phyloP scores from a whole-genome alignment of 2,329 filamentous ascomycete species.

The Aspergillus sp. region DNA sequence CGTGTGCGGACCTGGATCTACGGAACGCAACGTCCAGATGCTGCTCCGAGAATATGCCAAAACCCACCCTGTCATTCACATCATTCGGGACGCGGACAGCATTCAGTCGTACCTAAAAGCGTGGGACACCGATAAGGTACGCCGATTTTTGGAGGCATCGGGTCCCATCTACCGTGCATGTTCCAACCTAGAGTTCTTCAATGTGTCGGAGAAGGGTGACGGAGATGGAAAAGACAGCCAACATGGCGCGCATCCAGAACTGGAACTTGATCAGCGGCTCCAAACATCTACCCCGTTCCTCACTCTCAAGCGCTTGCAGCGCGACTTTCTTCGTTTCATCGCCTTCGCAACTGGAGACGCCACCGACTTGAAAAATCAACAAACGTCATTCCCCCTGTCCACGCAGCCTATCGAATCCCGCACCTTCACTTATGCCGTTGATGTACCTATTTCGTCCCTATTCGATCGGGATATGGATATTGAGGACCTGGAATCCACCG shows the following conservation, averaged over 20 bases:
- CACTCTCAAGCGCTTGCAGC: conserved; percentile 66
- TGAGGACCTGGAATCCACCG: conserved; percentile 64
- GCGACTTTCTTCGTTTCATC: conserved; percentile 69
- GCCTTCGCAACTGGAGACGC: conserved; percentile 54
- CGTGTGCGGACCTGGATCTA: conserved; percentile 67
- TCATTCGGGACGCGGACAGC: conserved; percentile 64
- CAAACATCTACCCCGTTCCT: conserved; percentile 57
- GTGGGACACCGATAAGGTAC: conserved; percentile 56
- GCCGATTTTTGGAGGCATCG: conserved; percentile 55
- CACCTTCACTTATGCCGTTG: conserved; percentile 66
- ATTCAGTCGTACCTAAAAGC: conserved; percentile 63
- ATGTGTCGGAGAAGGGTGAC: conserved; percentile 58
- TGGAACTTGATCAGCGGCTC: conserved; percentile 37
- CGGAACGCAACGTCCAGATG: conserved; percentile 62
- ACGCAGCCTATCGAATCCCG: conserved; percentile 60
- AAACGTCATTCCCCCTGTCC: conserved; percentile 60
- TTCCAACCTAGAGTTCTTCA: conserved; percentile 76
- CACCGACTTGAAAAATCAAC: conserved; percentile 30
- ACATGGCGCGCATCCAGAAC: conserved; percentile 25
- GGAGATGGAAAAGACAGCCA: conserved; percentile 27
- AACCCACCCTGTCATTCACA: conserved; percentile 68
- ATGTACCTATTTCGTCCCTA: conserved; percentile 59
- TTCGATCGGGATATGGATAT: conserved; percentile 57
- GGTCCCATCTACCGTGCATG: conserved; percentile 60
- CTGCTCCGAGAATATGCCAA: conserved; percentile 62